Base-by-base conservation (phyloP, 441 rosid species). In the Arabidopsis lyrata region DNA sequence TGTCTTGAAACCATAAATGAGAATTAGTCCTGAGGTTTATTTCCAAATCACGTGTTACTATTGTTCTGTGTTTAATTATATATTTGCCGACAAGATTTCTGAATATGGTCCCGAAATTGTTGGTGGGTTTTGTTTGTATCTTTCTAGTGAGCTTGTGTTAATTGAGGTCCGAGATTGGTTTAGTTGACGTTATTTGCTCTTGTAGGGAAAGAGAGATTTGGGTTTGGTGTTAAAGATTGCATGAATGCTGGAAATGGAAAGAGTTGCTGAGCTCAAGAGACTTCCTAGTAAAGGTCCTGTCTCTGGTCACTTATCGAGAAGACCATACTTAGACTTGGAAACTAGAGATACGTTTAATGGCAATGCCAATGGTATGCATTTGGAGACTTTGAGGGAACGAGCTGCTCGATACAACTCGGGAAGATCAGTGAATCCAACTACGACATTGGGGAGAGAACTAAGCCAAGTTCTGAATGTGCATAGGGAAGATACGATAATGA, bases 331-430 rank as follows among this genome's bases (percentile, higher is more conserved):
- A 39, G 79, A 80, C 73, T 77, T 74, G 1, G 84, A 73, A 11
- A 55, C 64, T 66, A 84, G 83, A 80, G 93, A 86, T 24, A 24
- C 27, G 27, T 24, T 24, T 24, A 24, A 24, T 24, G 27, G 27
- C 2, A 24, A 24, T 5, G 78, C 71, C 50, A 61, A 72, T 2
- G 80, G 74, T 72, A 39, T 80, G 77, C 90, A 73, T 61, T 32
- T 78, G 42, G 86, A 85, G 5, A 75, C 81, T 78, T 81, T 74
- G 57, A 85, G 92, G 78, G 98, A 86, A 76, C 86, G 81, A 67
- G 81, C 77, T 68, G 74, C 79, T 24, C 80, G 78, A 57, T 79
- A 77, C 76, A 80, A 77, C 74, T 66, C 45, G 42, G 77, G 68
- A 13, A 81, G 83, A 49, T 77, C 75, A 2, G 50, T 24, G 68